Conservation (phyloP, 2,329 filamentous ascomycete species). For the Arthrobotrys conoides region DNA sequence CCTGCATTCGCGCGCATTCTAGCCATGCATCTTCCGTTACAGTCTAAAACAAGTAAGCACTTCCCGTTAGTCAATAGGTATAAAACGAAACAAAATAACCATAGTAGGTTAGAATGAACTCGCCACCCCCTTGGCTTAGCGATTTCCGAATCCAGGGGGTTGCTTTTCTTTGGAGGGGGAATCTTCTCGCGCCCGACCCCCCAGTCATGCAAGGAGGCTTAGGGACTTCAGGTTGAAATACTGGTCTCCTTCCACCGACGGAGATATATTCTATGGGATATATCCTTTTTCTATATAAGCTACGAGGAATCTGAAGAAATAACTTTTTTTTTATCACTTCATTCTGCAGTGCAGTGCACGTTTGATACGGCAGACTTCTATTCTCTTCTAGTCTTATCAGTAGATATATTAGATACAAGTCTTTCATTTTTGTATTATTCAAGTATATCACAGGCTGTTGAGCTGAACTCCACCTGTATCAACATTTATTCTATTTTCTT, state of each 20-base stretch:
- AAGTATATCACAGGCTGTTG: constrained; percentile 21
- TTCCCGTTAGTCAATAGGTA: constrained; percentile 11
- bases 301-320: background rate
- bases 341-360: constrained; percentile 29
- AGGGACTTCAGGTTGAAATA: constrained; percentile 12
- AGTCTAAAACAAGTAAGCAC: constrained; percentile 24
- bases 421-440: background rate
- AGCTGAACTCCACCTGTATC: constrained; percentile 29
- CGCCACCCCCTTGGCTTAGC: constrained; percentile 29
- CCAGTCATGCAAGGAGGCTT: constrained; percentile 16
- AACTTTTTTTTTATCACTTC: constrained; percentile 3
- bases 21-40: constrained; percentile 25
- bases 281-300: constrained; percentile 2
- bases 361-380: constrained; percentile 18
- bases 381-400: constrained; percentile 14
- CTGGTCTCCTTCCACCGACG: constrained; percentile 24
- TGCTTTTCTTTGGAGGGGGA: background rate
- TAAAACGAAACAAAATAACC: constrained; percentile 32
- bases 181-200: background rate
- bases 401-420: constrained; percentile 12
- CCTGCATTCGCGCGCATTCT: constrained; percentile 28
- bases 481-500: constrained; percentile 2
- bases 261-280: constrained; percentile 1
- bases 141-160: constrained; percentile 20
- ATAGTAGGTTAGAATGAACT: constrained; percentile 13